Conservation (phyloP, 2,329 filamentous ascomycete genomes). For the Whalleya microplaca region DNA sequence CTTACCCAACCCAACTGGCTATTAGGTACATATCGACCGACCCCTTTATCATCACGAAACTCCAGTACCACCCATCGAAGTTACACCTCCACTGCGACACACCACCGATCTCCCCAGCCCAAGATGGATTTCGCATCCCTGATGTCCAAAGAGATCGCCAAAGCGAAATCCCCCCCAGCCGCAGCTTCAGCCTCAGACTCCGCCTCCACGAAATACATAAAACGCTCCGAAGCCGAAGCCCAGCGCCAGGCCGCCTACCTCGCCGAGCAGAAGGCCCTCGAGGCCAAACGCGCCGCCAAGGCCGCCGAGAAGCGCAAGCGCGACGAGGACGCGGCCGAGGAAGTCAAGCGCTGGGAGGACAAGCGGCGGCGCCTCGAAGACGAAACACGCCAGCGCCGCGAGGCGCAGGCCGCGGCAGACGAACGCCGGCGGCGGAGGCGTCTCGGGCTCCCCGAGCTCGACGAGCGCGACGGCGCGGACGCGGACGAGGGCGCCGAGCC, state of each 20-base stretch:
- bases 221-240: constrained; percentile 84
- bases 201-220: constrained; percentile 75
- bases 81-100: neutral
- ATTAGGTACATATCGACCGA: neutral
- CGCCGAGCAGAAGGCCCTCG: constrained; percentile 76
- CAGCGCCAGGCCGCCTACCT: constrained; percentile 79
- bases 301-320: constrained; percentile 80
- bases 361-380: constrained; percentile 82
- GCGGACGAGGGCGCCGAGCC: constrained; percentile 48
- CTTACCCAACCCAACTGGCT: too few species aligned
- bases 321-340: constrained; percentile 81
- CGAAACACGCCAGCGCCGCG: constrained; percentile 70
- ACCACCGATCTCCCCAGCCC: constrained; percentile 20
- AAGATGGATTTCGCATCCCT: constrained; percentile 94
- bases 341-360: constrained; percentile 72
- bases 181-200: constrained; percentile 20
- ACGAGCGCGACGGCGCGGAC: constrained; percentile 43
- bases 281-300: constrained; percentile 71
- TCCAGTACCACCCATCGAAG: neutral
- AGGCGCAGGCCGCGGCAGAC: constrained; percentile 74
- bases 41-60: neutral
- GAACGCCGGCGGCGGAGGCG: constrained; percentile 75
- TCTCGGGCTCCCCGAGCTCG: constrained; percentile 75
- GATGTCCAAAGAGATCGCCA: constrained; percentile 91
- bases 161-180: constrained; percentile 61